Percentiles rank a stretch among this genome's conserved stretches.
Conservation (phyloP, 352 stramenopile genomes). For the Globisporangium abappressorium region DNA sequence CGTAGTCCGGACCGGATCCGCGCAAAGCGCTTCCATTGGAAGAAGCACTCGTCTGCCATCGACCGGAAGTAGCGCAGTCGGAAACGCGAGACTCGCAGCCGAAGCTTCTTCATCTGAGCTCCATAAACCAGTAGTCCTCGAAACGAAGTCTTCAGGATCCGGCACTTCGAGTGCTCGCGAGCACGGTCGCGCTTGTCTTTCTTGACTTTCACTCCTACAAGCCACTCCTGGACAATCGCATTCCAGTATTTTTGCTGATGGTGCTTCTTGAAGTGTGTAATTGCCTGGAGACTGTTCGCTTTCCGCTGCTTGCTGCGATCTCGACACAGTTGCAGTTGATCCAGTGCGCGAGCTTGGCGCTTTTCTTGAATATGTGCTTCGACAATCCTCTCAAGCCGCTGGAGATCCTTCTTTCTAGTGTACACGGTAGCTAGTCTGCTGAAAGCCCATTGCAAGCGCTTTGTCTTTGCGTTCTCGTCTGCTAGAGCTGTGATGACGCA, state of each 20-base stretch:
- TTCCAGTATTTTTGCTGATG: conserved; percentile 28
- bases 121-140: conserved; percentile 5
- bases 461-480: background rate
- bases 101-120: conserved; percentile 8
- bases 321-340: background rate
- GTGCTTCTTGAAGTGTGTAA: conserved; percentile 16
- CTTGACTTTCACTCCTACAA: background rate
- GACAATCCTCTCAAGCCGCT: background rate
- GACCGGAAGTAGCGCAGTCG: conserved; percentile 26
- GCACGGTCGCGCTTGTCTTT: background rate
- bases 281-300: conserved; percentile 8
- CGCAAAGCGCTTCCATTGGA: conserved; percentile 18
- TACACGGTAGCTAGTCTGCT: background rate
- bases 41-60: conserved; percentile 27
- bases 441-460: background rate
- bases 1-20: conserved; percentile 14
- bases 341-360: background rate
- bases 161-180: background rate
- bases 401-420: background rate
- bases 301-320: conserved; percentile 4
- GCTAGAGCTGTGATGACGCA: conserved; percentile 5
- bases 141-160: background rate
- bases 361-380: background rate
- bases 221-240: conserved; percentile 20
- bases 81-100: conserved; percentile 17